Conservation (phyloP, 768 basidiomycete species). For the Psilocybe azurescens region DNA sequence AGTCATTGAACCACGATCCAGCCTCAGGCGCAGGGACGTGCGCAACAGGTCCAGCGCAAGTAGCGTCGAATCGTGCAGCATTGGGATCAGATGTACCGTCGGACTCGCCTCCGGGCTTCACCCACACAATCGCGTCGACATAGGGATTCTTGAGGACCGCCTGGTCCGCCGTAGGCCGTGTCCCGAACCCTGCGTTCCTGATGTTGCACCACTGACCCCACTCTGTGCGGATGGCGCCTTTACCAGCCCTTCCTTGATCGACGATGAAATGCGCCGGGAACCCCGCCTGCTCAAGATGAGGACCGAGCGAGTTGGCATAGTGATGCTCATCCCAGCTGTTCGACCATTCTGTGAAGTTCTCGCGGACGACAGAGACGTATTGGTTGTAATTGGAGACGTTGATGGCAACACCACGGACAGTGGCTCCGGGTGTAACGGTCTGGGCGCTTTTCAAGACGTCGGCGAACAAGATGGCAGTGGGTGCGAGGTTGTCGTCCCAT, state of each 20-base stretch:
- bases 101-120: slow-evolving; percentile 45
- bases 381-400: slow-evolving; percentile 42
- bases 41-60: slow-evolving; percentile 29
- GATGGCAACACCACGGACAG: slow-evolving; percentile 36
- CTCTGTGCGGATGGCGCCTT: slow-evolving; percentile 24
- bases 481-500: slow-evolving; percentile 35
- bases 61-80: slow-evolving; percentile 35
- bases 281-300: slow-evolving; percentile 33
- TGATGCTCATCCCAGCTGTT: slow-evolving; percentile 36
- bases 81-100: slow-evolving; percentile 42
- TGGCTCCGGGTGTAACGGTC: slow-evolving; percentile 28
- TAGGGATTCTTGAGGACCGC: slow-evolving; percentile 26
- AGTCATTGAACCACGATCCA: slow-evolving; percentile 36
- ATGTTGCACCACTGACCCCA: slow-evolving; percentile 29
- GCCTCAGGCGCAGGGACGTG: slow-evolving; percentile 40
- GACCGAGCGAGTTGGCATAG: slow-evolving; percentile 34
- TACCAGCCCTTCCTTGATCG: slow-evolving; percentile 39
- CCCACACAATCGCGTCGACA: slow-evolving; percentile 47
- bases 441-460: slow-evolving; percentile 33
- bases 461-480: slow-evolving; percentile 33
- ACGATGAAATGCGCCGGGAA: slow-evolving; percentile 42
- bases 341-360: slow-evolving; percentile 29
- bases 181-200: slow-evolving; percentile 37
- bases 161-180: slow-evolving; percentile 35
- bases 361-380: slow-evolving; percentile 28